Evolutionary conservation across 805 yeast species (phyloP), one percentile per base, ranked within the genome.

Genomic region (Candida sphagnicola): DNA sequence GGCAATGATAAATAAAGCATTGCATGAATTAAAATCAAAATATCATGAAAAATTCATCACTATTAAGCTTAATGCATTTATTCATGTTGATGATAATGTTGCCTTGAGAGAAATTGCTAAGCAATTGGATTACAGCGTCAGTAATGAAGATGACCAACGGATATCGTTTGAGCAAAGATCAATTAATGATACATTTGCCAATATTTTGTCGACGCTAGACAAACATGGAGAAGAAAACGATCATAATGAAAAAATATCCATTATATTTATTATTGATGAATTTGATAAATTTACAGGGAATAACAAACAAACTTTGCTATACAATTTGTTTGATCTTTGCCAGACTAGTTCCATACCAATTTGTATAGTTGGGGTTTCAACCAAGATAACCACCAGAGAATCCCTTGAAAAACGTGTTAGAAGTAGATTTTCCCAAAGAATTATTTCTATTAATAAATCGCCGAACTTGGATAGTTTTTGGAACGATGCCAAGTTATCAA

Each of bases 401-500:
- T 70, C 78, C 49, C 65, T 93, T 33, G 99, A 93, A 54, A 93
- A 91, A 54, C 73, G 99, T 51, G 98, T 93, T 1, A 75, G 88
- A 48, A 82, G 95, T 40, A 67, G 99, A 46, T 93, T 90, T 57
- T 81, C 93, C 13, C 96, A 91, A 54, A 65, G 95, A 35, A 61
- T 84, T 2, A 71, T 89, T 17, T 72, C 73, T 13, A 66, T 88
- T 26, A 75, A 75, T 18, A 79, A 78, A 35, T 68, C 81, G 0
- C 46, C 49, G 1, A 57, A 65, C 2, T 24, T 49, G 3, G 77
- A 72, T 1, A 73, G 67, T 11, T 85, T 82, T 48, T 63, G 75
- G 59, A 51, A 57, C 1, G 64, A 77, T 14, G 77, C 78, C 11
- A 52, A 57, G 15, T 56, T 69, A 18, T 61, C 69, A 8, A 53